These are phyloP conservation scores for Hypoxylon subgilvum DNA, from an alignment of 495 filamentous ascomycete species.

Conservation along the genomic window DNA sequence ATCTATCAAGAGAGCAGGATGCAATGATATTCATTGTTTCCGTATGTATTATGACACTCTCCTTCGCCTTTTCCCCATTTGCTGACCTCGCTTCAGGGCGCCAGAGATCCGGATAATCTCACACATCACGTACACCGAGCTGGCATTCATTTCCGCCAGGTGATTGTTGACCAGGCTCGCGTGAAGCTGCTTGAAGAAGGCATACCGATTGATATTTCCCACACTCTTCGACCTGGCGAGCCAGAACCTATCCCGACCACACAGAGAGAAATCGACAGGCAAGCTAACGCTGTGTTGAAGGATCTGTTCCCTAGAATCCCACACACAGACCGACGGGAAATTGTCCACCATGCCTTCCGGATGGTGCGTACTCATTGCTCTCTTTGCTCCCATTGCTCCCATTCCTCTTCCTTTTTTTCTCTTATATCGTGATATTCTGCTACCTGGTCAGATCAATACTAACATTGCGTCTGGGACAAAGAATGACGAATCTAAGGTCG, in stretches of 20 bases:
- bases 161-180: conserved; percentile 58
- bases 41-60: conserved; percentile 59
- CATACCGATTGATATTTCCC: conserved; percentile 17
- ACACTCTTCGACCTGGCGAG: conserved; percentile 28
- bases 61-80: not conserved
- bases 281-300: conserved; percentile 73
- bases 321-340: conserved; percentile 72
- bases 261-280: conserved; percentile 71
- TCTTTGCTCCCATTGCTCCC: not conserved
- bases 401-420: too few relatives aligned
- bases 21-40: conserved; percentile 79
- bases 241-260: conserved; percentile 60
- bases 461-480: conserved; percentile 12
- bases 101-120: conserved; percentile 32
- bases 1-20: conserved; percentile 71
- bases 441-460: not conserved
- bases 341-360: conserved; percentile 82
- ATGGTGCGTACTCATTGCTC: conserved; percentile 62
- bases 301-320: conserved; percentile 91
- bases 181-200: conserved; percentile 36
- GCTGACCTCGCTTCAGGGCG: conserved; percentile 26
- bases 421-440: too few relatives aligned
- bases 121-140: conserved; percentile 70
- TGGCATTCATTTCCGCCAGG: conserved; percentile 74
- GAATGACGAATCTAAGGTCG: conserved; percentile 56